Percentiles rank a stretch among this genome's conserved stretches.
Conservation (phyloP, 345 rosid species). For the Euphorbia peplus region DNA sequence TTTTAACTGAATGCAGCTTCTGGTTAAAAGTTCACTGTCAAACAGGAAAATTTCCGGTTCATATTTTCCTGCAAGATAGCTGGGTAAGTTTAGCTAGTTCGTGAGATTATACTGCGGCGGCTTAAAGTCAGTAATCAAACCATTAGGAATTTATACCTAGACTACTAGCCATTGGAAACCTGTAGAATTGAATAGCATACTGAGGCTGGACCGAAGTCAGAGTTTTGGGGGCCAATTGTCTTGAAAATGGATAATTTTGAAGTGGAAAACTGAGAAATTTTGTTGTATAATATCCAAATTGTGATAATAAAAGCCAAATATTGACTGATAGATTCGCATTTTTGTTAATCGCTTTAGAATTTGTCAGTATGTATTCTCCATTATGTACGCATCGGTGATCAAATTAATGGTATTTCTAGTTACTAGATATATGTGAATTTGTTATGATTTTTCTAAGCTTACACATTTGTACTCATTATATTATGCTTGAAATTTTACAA, state of each 20-base stretch:
- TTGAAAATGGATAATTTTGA: background rate
- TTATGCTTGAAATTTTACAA: no score
- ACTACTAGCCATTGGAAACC: background rate
- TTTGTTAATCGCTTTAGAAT: no score
- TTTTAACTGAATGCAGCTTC: background rate
- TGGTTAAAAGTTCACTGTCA: background rate
- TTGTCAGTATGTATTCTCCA: no score
- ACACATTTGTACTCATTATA: no score
- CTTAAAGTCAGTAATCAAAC: background rate
- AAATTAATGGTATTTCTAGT: no score
- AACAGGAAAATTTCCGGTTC: background rate
- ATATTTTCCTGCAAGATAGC: background rate
- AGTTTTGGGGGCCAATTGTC: background rate
- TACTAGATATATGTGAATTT: no score
- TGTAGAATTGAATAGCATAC: background rate
- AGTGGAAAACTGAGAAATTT: slow-evolving; percentile 1
- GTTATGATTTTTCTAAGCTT: no score
- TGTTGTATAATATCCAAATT: background rate
- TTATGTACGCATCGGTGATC: no score
- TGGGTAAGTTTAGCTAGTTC: no score
- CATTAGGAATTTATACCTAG: background rate
- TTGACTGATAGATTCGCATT: no score
- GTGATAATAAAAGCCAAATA: background rate
- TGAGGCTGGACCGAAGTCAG: background rate
- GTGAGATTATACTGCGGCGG: no score